Evolutionary conservation across 805 yeast species (phyloP).

Genomic region (Suhomyces vadensis): DNA sequence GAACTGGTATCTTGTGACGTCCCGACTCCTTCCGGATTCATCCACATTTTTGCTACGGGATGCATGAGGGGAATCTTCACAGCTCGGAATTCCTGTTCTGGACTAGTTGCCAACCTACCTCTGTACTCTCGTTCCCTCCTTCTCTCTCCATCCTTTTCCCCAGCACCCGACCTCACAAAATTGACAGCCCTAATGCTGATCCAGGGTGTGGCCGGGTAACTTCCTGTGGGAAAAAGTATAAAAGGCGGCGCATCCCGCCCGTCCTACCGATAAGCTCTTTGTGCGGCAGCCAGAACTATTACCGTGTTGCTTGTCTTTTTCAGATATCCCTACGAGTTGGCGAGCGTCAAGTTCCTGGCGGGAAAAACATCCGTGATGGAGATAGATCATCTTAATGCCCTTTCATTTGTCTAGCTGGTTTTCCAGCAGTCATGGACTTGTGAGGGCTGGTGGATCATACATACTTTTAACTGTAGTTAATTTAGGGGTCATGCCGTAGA

Average conservation of each 20-base stretch:
- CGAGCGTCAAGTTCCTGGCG: constrained; percentile 54
- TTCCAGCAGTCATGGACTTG: constrained; percentile 16
- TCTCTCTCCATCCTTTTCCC: neutral
- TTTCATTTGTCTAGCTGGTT: constrained; percentile 25
- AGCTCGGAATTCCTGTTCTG: too few species aligned
- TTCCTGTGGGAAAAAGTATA: neutral
- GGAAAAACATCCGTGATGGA: constrained; percentile 39
- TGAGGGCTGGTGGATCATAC: constrained; percentile 54
- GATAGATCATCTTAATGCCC: constrained; percentile 49
- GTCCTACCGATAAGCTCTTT: constrained; percentile 17
- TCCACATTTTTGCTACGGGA: too few species aligned
- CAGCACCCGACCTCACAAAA: neutral
- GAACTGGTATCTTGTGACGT: too few species aligned
- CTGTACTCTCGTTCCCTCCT: neutral
- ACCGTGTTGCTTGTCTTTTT: constrained; percentile 55
- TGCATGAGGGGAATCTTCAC: too few species aligned
- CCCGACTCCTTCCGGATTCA: too few species aligned
- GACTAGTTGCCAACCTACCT: too few species aligned
- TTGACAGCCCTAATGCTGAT: neutral
- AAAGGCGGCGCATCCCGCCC: neutral
- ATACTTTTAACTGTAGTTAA: constrained; percentile 14
- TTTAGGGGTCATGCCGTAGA: neutral
- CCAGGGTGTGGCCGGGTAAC: constrained; percentile 13
- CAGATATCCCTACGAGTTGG: constrained; percentile 48
- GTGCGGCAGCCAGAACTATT: constrained; percentile 55